Evolutionary conservation across 805 yeast genomes (phyloP).

Genomic region (Yarrowia sp.): DNA sequence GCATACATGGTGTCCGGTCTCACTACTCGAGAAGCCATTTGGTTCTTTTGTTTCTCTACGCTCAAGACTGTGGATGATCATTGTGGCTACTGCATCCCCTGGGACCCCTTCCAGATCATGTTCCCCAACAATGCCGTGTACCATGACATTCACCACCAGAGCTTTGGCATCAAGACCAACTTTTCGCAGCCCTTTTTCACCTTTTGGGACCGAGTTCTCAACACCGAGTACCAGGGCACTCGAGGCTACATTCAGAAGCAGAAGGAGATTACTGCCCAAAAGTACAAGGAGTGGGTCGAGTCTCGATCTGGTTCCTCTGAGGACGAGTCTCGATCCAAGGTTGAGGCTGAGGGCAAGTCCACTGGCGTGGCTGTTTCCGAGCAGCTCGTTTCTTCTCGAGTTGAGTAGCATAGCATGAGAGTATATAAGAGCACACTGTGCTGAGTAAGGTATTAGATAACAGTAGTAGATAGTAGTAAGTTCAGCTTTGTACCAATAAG

Average conservation of each 20-base stretch:
- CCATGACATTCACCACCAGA: constrained; percentile 97
- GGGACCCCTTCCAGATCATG: constrained; percentile 80
- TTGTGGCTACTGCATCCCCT: constrained; percentile 94
- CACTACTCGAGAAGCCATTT: constrained; percentile 69
- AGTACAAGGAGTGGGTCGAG: constrained; percentile 27
- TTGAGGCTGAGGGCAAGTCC: neutral
- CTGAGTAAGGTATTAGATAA: too few species aligned
- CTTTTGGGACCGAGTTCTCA: constrained; percentile 77
- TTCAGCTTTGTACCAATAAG: too few species aligned
- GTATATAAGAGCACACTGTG: too few species aligned
- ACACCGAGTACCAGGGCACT: constrained; percentile 67
- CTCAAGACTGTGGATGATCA: constrained; percentile 97
- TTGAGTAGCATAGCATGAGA: neutral
- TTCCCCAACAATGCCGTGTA: constrained; percentile 95
- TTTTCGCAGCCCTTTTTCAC: constrained; percentile 95
- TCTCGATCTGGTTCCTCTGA: constrained; percentile 11
- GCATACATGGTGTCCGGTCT: constrained; percentile 63
- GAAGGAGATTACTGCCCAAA: constrained; percentile 45
- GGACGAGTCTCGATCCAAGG: neutral
- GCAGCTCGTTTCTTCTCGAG: neutral
- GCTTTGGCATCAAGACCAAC: constrained; percentile 89
- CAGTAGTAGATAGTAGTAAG: too few species aligned
- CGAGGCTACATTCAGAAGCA: constrained; percentile 65
- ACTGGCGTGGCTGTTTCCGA: neutral
- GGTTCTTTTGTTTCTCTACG: constrained; percentile 82